Conservation (phyloP, 2,329 filamentous ascomycete species). For the Sporothrix curviconia region DNA sequence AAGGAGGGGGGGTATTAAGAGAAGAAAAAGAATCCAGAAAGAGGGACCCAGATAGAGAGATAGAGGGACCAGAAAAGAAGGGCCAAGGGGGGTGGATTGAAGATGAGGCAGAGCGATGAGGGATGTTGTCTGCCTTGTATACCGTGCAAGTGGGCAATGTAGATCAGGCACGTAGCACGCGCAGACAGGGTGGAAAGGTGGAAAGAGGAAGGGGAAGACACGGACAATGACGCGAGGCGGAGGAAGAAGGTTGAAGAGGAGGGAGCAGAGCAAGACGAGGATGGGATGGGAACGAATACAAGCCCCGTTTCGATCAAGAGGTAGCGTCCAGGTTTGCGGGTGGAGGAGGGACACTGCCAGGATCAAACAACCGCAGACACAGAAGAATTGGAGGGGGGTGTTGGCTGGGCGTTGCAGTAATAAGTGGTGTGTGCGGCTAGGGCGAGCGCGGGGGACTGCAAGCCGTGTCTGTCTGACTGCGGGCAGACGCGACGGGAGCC, state of each 20-base stretch:
- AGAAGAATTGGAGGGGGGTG: background rate
- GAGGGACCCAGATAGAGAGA: background rate
- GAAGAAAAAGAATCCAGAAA: conserved; percentile 2
- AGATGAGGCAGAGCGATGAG: background rate
- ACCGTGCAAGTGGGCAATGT: conserved; percentile 6
- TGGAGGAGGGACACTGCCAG: conserved; percentile 4
- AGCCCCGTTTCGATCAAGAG: conserved; percentile 15
- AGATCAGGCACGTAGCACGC: background rate
- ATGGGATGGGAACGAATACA: conserved; percentile 12
- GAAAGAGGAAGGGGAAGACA: background rate
- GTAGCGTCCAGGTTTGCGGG: background rate
- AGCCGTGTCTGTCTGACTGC: conserved; percentile 1
- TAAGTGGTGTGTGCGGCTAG: conserved; percentile 16
- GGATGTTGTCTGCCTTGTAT: conserved; percentile 10
- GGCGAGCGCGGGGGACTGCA: conserved; percentile 16
- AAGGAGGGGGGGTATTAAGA: conserved; percentile 1
- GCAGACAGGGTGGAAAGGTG: background rate
- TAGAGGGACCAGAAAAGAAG: background rate
- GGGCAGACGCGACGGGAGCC: conserved; percentile 7
- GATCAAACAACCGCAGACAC: conserved; percentile 9
- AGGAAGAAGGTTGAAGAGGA: background rate
- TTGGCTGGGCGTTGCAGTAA: conserved; percentile 1
- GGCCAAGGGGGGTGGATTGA: background rate
- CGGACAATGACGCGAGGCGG: background rate
- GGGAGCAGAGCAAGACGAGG: background rate